phyloP scores from a whole-genome alignment of 768 basidiomycete species.

The Pulveroboletus sp. region DNA sequence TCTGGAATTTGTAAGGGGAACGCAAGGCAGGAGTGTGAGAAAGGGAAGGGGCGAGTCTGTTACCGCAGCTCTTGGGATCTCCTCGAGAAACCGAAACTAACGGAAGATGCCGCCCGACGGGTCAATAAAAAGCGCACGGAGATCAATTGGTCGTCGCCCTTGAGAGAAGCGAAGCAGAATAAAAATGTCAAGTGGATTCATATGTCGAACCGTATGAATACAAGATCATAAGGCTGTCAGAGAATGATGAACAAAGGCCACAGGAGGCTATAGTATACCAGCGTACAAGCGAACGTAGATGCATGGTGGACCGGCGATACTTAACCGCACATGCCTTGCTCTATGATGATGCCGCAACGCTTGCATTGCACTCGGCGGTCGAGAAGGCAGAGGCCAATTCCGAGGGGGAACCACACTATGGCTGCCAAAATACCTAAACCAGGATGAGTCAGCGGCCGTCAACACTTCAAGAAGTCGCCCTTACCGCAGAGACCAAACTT shows the following conservation, averaged over 20 bases:
- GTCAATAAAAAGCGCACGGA: background rate
- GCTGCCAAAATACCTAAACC: conserved; percentile 70
- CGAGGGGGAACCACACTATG: conserved; percentile 82
- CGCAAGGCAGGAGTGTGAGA: background rate
- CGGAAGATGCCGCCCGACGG: too few species aligned
- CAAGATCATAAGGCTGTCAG: conserved; percentile 4
- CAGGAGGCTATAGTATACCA: background rate
- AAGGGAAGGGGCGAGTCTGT: background rate
- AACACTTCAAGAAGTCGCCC: conserved; percentile 17
- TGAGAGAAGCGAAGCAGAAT: too few species aligned
- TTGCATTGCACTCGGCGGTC: conserved; percentile 66
- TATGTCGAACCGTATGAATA: conserved; percentile 8
- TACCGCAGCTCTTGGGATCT: background rate
- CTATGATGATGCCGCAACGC: conserved; percentile 40
- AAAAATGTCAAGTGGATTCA: background rate
- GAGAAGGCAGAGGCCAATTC: conserved; percentile 71
- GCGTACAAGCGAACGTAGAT: background rate
- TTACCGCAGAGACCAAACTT: conserved; percentile 68
- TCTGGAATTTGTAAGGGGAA: background rate
- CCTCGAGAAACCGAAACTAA: background rate
- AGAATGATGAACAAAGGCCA: conserved; percentile 1
- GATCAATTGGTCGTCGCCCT: too few species aligned
- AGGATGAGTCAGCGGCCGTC: background rate
- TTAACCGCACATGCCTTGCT: conserved; percentile 34
- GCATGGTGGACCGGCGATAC: background rate